Conservation (phyloP, 257 asterid species). For the Lycium ferocissimum region DNA sequence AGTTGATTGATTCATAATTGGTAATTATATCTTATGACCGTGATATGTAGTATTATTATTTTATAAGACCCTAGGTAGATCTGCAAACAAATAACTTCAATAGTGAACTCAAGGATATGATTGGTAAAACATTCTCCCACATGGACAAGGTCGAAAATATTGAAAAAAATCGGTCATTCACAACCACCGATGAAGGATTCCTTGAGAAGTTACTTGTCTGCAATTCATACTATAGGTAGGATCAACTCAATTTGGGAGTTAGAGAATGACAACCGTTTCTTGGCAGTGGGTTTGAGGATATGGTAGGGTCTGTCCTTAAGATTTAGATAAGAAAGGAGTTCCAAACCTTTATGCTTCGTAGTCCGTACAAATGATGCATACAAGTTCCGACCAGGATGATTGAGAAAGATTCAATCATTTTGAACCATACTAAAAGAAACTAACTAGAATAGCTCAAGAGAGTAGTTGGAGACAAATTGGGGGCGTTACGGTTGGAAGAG, state of each 20-base stretch:
- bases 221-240: neutral
- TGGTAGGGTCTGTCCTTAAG: too few relatives aligned
- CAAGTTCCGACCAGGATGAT: too few relatives aligned
- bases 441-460: neutral
- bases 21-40: neutral
- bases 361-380: too few relatives aligned
- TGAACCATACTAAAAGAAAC: neutral
- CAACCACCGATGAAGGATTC: neutral
- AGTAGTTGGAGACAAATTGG: neutral
- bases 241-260: neutral
- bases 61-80: neutral
- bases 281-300: too few relatives aligned
- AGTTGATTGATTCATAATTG: constrained; percentile 1
- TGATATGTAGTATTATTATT: neutral
- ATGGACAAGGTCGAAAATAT: neutral
- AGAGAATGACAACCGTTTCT: neutral
- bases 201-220: neutral
- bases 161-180: neutral
- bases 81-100: neutral
- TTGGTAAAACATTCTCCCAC: neutral
- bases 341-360: too few relatives aligned
- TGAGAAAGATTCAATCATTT: too few relatives aligned
- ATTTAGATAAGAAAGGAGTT: too few relatives aligned
- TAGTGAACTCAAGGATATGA: neutral
- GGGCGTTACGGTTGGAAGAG: neutral